phyloP scores from a whole-genome alignment of 805 yeast species.

The Saturnispora gosingensis region DNA sequence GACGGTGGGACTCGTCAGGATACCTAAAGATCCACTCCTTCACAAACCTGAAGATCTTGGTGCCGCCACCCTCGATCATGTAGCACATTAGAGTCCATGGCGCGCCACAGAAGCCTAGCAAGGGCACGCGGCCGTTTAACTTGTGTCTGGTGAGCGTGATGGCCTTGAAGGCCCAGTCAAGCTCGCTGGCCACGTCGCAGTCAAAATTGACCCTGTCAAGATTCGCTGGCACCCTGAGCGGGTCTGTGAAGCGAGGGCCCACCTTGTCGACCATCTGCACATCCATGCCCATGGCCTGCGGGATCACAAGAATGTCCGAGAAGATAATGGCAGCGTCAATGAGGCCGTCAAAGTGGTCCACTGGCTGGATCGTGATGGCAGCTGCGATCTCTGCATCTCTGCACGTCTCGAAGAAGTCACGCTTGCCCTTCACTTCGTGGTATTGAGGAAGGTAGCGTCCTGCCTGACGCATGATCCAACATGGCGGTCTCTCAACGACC shows the following conservation, averaged over 20 bases:
- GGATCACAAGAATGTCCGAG: conserved; percentile 90
- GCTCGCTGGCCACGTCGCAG: conserved; percentile 64
- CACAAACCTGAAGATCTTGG: conserved; percentile 82
- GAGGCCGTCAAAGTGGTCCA: conserved; percentile 78
- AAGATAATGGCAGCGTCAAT: conserved; percentile 96
- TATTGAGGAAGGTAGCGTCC: conserved; percentile 90
- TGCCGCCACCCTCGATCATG: conserved; percentile 97
- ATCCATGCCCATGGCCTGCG: conserved; percentile 96
- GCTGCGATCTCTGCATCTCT: conserved; percentile 90
- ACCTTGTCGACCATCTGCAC: conserved; percentile 90
- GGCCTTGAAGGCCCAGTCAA: conserved; percentile 94
- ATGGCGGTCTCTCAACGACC: conserved; percentile 90
- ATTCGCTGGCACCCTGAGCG: conserved; percentile 69
- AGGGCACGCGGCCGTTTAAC: conserved; percentile 83
- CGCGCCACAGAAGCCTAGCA: conserved; percentile 93
- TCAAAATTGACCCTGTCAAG: conserved; percentile 42
- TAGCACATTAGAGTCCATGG: conserved; percentile 97
- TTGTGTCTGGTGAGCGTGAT: conserved; percentile 82
- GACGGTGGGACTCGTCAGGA: conserved; percentile 59
- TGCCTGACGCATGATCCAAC: conserved; percentile 99
- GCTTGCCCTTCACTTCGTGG: conserved; percentile 73
- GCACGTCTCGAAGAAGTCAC: conserved; percentile 94
- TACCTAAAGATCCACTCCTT: conserved; percentile 85
- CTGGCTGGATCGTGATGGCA: conserved; percentile 91
- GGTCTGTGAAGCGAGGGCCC: conserved; percentile 89